Evolutionary conservation across 805 yeast species (phyloP).

Genomic region (Scheffersomyces lignosus): DNA sequence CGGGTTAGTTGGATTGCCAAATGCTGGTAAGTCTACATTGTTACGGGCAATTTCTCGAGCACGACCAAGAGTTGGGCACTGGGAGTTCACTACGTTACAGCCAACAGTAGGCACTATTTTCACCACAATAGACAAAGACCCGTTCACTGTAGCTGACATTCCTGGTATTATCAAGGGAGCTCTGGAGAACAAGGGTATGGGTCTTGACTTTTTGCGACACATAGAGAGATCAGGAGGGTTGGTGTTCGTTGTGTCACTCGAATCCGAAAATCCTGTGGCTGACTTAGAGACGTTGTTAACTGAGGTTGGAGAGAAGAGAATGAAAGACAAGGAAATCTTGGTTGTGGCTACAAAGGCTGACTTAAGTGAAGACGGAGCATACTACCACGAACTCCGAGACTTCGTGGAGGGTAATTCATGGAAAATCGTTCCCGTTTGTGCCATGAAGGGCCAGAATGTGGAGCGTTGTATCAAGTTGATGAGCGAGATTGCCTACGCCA

Average conservation of each 20-base stretch:
- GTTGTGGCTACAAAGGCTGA: constrained; percentile 97
- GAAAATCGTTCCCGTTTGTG: constrained; percentile 85
- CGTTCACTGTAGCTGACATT: constrained; percentile 94
- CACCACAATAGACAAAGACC: constrained; percentile 58
- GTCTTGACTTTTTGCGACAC: constrained; percentile 87
- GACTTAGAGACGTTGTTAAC: constrained; percentile 63
- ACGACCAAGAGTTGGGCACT: constrained; percentile 87
- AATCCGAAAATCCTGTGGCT: constrained; percentile 58
- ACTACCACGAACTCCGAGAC: constrained; percentile 45
- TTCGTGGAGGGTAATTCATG: constrained; percentile 49
- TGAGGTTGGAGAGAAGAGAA: constrained; percentile 70
- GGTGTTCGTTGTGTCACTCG: constrained; percentile 83
- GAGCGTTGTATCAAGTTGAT: constrained; percentile 68
- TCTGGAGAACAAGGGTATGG: constrained; percentile 82
- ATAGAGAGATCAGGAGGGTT: constrained; percentile 89
- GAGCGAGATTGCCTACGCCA: constrained; percentile 58
- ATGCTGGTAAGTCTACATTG: constrained; percentile 93
- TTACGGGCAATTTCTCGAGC: constrained; percentile 87
- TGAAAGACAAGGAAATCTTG: constrained; percentile 61
- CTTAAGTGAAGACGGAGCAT: constrained; percentile 51
- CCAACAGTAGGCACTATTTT: constrained; percentile 90
- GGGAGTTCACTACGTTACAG: constrained; percentile 93
- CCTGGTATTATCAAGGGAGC: constrained; percentile 96
- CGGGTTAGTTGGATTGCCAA: constrained; percentile 93
- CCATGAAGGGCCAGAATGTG: constrained; percentile 68